phyloP scores from a whole-genome alignment of 768 basidiomycete genomes.

The Trametes cingulata region DNA sequence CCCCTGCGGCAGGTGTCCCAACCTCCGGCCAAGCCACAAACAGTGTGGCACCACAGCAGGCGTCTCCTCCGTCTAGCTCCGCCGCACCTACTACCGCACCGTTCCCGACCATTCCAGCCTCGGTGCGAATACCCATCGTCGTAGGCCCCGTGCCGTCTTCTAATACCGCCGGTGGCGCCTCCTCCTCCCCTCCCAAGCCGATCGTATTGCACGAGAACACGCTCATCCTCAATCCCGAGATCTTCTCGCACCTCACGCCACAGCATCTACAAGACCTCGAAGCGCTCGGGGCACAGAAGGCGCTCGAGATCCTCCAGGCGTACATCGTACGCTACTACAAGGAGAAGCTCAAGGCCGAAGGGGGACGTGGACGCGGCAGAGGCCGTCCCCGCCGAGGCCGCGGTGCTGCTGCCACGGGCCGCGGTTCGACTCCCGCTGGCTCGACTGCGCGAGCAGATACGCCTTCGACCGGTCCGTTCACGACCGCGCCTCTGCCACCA shows the following conservation, averaged over 20 bases:
- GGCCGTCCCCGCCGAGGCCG: conserved; percentile 46
- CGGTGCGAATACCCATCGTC: conserved; percentile 74
- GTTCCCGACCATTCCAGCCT: conserved; percentile 35
- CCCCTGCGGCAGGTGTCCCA: conserved; percentile 8
- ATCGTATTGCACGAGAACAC: conserved; percentile 86
- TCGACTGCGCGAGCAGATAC: conserved; percentile 17
- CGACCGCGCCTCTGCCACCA: conserved; percentile 43
- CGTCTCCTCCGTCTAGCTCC: conserved; percentile 24
- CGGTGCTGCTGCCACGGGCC: conserved; percentile 34
- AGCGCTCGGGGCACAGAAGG: conserved; percentile 78
- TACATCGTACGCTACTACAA: conserved; percentile 87
- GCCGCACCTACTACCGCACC: conserved; percentile 24
- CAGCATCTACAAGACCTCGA: conserved; percentile 77
- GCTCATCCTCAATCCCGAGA: conserved; percentile 80
- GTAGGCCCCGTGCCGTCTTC: conserved; percentile 70
- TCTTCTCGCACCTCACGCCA: conserved; percentile 76
- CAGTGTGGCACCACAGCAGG: conserved; percentile 7
- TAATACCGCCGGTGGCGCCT: conserved; percentile 38
- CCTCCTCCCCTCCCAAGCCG: conserved; percentile 42
- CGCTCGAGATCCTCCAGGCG: conserved; percentile 76
- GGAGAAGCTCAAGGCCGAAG: conserved; percentile 57
- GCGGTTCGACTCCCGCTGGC: conserved; percentile 32
- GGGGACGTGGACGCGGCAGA: conserved; percentile 31
- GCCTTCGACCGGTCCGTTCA: conserved; percentile 40
- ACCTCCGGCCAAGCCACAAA: not conserved